Conservation (phyloP, 176 grass and related monocot species). For the Oryza nivara region DNA sequence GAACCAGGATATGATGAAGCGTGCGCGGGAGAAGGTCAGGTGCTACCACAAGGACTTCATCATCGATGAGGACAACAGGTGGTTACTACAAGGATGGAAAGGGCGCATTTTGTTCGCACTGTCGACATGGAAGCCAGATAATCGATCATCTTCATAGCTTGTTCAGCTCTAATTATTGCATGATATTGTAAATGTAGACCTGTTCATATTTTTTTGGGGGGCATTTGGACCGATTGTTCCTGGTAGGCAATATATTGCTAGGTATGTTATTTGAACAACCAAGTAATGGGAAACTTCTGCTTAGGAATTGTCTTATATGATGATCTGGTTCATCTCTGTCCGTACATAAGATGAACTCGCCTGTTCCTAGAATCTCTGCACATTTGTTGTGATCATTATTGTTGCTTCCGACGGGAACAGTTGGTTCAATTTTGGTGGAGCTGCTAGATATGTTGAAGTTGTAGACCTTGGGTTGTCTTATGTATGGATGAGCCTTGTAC, state of each 20-base stretch:
- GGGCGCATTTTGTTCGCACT: slow-evolving; percentile 77
- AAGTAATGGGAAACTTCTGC: not conserved
- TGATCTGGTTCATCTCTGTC: slow-evolving; percentile 2
- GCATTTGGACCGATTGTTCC: slow-evolving; percentile 45
- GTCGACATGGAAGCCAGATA: slow-evolving; percentile 75
- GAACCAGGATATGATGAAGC: slow-evolving; percentile 83
- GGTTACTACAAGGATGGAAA: slow-evolving; percentile 96
- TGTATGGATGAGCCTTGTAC: slow-evolving; percentile 25
- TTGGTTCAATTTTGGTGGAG: slow-evolving; percentile 39
- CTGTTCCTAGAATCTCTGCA: not conserved
- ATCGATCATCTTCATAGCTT: slow-evolving; percentile 44
- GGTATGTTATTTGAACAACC: slow-evolving; percentile 26
- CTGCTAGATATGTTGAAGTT: slow-evolving; percentile 28
- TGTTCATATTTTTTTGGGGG: slow-evolving; percentile 44
- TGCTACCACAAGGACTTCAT: slow-evolving; percentile 89
- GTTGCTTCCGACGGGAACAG: slow-evolving; percentile 40
- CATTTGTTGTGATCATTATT: not conserved
- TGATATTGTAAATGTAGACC: slow-evolving; percentile 41
- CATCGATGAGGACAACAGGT: slow-evolving; percentile 73
- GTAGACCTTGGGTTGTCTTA: slow-evolving; percentile 39
- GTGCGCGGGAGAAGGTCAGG: slow-evolving; percentile 60
- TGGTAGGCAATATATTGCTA: slow-evolving; percentile 21
- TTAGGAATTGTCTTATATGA: not conserved
- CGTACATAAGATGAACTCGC: slow-evolving; percentile 24
- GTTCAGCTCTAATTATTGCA: not conserved